Conservation (phyloP, 805 yeast genomes). For the Ogataea paraovalis region DNA sequence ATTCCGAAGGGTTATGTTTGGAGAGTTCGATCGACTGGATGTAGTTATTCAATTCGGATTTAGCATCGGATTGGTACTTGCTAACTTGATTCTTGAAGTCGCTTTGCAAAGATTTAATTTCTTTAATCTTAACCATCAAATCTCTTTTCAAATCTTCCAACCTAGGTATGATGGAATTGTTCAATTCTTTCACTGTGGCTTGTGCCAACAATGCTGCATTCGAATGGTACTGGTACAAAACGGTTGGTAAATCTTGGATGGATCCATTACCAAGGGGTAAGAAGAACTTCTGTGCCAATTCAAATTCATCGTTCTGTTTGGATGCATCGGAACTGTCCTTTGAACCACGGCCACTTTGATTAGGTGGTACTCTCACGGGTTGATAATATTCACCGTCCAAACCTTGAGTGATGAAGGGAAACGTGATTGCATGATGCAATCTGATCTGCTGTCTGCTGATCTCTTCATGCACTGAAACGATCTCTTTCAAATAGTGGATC, state of each 20-base stretch:
- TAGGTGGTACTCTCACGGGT: constrained; percentile 28
- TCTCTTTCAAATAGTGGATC: constrained; percentile 70
- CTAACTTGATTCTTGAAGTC: constrained; percentile 78
- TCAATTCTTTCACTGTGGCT: constrained; percentile 56
- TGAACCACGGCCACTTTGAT: constrained; percentile 11
- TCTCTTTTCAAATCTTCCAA: constrained; percentile 71
- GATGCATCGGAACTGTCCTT: constrained; percentile 16
- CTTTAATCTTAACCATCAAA: constrained; percentile 77
- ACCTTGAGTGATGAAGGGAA: constrained; percentile 46
- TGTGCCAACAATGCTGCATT: constrained; percentile 56
- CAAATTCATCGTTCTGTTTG: constrained; percentile 32
- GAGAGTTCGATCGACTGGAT: constrained; percentile 61
- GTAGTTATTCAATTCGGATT: constrained; percentile 49
- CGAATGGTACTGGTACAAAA: constrained; percentile 52
- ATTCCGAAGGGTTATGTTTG: constrained; percentile 42
- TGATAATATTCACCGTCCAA: constrained; percentile 37
- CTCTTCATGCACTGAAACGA: constrained; percentile 84
- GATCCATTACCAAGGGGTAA: constrained; percentile 77
- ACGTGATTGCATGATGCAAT: constrained; percentile 70
- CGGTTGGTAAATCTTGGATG: constrained; percentile 75
- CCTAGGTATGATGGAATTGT: constrained; percentile 57
- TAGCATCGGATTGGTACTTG: constrained; percentile 66
- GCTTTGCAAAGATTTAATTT: constrained; percentile 73
- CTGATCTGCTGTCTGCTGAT: constrained; percentile 77
- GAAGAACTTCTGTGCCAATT: constrained; percentile 47